Conservation (phyloP, 192 early-diverging fungal species). For the Jimgerdemannia flammicorona region DNA sequence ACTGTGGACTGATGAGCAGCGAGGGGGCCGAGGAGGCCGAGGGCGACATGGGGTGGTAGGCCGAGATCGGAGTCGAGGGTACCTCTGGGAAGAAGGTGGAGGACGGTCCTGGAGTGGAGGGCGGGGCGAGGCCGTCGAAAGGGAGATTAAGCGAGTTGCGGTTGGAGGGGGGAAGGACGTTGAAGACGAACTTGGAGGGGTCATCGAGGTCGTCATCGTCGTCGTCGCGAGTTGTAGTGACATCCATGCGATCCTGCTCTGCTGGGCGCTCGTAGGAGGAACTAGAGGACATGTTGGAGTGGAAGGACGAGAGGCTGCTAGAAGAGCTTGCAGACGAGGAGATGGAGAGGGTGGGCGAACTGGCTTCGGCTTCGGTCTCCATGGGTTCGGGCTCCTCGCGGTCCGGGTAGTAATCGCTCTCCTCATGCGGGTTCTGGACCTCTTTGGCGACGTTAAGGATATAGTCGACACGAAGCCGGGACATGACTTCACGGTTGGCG, state of each 20-base stretch:
- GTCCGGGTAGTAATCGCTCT: neutral
- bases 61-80: constrained; percentile 7
- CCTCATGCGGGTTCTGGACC: constrained; percentile 35
- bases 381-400: neutral
- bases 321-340: neutral
- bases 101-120: constrained; percentile 5
- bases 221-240: neutral
- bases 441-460: constrained; percentile 83
- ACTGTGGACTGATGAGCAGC: neutral
- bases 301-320: constrained; percentile 1
- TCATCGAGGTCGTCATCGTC: neutral
- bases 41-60: neutral
- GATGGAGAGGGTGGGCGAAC: constrained; percentile 1
- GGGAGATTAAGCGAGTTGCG: neutral
- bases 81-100: constrained; percentile 6
- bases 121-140: neutral
- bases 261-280: neutral
- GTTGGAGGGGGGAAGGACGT: constrained; percentile 3
- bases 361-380: neutral
- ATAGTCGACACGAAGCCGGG: constrained; percentile 44
- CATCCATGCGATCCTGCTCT: neutral
- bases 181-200: neutral
- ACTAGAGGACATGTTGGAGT: neutral
- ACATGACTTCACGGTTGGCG: constrained; percentile 40
- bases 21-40: constrained; percentile 1